Evolutionary conservation across 176 grass and related monocot species (phyloP).

Genomic region (Raddia guianensis): DNA sequence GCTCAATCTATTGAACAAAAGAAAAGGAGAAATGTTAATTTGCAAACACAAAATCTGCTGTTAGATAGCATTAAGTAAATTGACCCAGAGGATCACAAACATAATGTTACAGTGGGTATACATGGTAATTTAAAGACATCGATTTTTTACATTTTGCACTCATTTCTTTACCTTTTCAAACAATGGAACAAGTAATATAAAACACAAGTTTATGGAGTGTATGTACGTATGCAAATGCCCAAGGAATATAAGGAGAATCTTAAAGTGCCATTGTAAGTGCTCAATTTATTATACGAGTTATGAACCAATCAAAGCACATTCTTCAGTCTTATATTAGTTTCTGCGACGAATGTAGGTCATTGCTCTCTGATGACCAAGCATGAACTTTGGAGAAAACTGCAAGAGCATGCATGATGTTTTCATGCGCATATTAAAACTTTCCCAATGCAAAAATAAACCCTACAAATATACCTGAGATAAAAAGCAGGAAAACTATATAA

Average conservation of each 20-base stretch:
- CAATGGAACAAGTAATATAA: neutral
- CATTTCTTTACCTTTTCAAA: neutral
- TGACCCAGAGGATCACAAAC: neutral
- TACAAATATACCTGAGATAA: neutral
- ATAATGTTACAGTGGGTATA: neutral
- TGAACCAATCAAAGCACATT: conserved; percentile 4
- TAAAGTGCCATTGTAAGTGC: neutral
- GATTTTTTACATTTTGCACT: neutral
- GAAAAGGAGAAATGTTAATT: conserved; percentile 30
- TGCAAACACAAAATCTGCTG: conserved; percentile 14
- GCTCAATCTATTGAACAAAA: conserved; percentile 57
- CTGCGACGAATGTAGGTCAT: neutral
- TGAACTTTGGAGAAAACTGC: conserved; percentile 2
- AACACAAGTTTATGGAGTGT: neutral
- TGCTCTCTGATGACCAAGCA: conserved; percentile 27
- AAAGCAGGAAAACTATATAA: too few relatives aligned
- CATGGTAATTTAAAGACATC: neutral
- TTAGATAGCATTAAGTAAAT: neutral
- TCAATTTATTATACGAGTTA: neutral
- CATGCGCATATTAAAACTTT: neutral
- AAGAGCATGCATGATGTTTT: neutral
- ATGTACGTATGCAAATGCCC: neutral
- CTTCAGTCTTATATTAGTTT: conserved; percentile 29
- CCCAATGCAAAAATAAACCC: conserved; percentile 1
- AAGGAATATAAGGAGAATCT: neutral